These are phyloP conservation scores for Mayamaea pseudoterrestris DNA, from an alignment of 108 stramenopile species.

Conservation along the genomic window DNA sequence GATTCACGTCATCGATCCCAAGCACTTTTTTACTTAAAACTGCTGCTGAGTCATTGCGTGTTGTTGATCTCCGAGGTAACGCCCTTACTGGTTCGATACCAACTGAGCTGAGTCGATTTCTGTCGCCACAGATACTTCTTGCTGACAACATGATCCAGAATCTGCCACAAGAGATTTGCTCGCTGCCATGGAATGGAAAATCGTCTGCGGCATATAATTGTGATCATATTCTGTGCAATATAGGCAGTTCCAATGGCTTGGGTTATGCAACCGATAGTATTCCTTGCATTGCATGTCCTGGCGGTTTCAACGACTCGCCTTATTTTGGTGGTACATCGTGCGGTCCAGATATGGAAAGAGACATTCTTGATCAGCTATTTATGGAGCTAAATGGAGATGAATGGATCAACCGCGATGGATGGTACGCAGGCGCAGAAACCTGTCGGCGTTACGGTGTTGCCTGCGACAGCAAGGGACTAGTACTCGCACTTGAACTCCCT, in stretches of 20 bases:
- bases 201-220: conserved; percentile 27
- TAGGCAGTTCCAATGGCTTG: conserved; percentile 33
- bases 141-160: conserved; percentile 49
- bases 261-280: conserved; percentile 18
- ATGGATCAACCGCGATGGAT: conserved; percentile 17
- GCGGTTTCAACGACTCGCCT: conserved; percentile 11
- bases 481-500: neutral
- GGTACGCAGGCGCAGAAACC: too few relatives aligned
- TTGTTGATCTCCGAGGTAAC: too few relatives aligned
- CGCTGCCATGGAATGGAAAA: conserved; percentile 7
- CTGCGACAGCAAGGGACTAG: conserved; percentile 1
- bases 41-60: too few relatives aligned
- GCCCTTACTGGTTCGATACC: conserved; percentile 20
- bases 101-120: conserved; percentile 20
- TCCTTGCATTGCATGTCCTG: conserved; percentile 22
- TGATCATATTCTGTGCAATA: conserved; percentile 64
- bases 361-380: conserved; percentile 42
- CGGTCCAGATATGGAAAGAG: conserved; percentile 18
- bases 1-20: too few relatives aligned
- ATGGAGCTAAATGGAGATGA: conserved; percentile 14
- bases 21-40: too few relatives aligned
- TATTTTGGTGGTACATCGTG: conserved; percentile 20
- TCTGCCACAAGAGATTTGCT: conserved; percentile 37
- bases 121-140: too few relatives aligned
- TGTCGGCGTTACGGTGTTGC: conserved; percentile 4